phyloP scores from a whole-genome alignment of 2,329 filamentous ascomycete genomes.

The Geosmithia putterillii region DNA sequence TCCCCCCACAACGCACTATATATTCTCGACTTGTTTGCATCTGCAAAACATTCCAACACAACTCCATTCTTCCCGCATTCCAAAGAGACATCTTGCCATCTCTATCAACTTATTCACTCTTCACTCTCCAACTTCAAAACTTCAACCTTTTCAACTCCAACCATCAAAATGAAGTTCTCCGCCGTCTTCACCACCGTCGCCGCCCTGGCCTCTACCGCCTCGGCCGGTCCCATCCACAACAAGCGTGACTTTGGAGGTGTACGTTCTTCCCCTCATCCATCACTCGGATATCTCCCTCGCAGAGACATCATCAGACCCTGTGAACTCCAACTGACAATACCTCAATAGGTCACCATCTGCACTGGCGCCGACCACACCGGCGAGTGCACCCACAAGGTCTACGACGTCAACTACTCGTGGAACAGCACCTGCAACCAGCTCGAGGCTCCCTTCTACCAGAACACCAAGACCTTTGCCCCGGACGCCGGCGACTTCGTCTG shows the following conservation, averaged over 20 bases:
- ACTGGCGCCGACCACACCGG: conserved; percentile 36
- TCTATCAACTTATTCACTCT: not conserved
- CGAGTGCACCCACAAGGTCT: conserved; percentile 28
- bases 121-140: not conserved
- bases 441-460: conserved; percentile 21
- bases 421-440: conserved; percentile 32
- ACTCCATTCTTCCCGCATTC: no score
- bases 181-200: conserved; percentile 8
- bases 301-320: not conserved
- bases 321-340: no score
- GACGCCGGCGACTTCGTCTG: conserved; percentile 36
- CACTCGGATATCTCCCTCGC: not conserved
- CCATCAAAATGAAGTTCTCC: conserved; percentile 16
- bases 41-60: no score
- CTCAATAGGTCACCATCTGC: conserved; percentile 33
- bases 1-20: no score
- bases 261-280: conserved; percentile 13
- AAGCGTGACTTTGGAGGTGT: conserved; percentile 34
- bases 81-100: not conserved
- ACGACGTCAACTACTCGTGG: conserved; percentile 25
- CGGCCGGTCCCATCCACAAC: conserved; percentile 11
- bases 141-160: not conserved
- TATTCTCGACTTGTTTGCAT: no score
- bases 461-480: conserved; percentile 36
- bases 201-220: conserved; percentile 10